Conservation (phyloP, 2,329 filamentous ascomycete species). For the Aspergillus sp. region DNA sequence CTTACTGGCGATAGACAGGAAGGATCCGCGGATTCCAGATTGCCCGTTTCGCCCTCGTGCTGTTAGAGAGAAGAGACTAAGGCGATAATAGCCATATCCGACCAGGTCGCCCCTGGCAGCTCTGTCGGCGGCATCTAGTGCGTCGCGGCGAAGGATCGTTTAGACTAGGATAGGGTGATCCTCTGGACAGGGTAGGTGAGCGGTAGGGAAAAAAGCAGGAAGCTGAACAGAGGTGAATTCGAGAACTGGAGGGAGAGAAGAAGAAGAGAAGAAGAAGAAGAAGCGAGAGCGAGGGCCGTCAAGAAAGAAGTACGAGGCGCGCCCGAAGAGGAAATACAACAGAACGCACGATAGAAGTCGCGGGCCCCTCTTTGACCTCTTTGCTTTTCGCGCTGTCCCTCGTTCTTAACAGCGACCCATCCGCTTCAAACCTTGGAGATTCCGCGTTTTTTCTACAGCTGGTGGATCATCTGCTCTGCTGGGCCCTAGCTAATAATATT, state of each 20-base stretch:
- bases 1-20: slow-evolving; percentile 14
- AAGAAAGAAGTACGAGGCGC: slow-evolving; percentile 7
- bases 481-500: not conserved
- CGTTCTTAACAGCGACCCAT: slow-evolving; percentile 8
- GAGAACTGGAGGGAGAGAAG: not conserved
- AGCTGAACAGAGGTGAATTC: not conserved
- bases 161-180: slow-evolving; percentile 4
- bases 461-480: slow-evolving; percentile 4
- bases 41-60: slow-evolving; percentile 25
- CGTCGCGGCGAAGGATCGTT: slow-evolving; percentile 6
- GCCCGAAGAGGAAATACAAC: slow-evolving; percentile 18
- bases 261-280: not conserved
- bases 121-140: not conserved
- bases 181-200: not conserved
- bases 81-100: slow-evolving; percentile 7
- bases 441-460: slow-evolving; percentile 5
- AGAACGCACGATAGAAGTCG: slow-evolving; percentile 14
- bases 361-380: slow-evolving; percentile 10
- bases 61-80: slow-evolving; percentile 22
- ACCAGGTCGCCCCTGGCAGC: slow-evolving; percentile 19
- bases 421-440: slow-evolving; percentile 7
- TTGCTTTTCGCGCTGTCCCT: not conserved
- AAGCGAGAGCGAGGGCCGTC: not conserved
- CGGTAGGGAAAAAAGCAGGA: not conserved
- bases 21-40: slow-evolving; percentile 24